These are phyloP conservation scores for Penicillium sp. DNA, from an alignment of 2,329 filamentous ascomycete genomes.

Conservation along the genomic window DNA sequence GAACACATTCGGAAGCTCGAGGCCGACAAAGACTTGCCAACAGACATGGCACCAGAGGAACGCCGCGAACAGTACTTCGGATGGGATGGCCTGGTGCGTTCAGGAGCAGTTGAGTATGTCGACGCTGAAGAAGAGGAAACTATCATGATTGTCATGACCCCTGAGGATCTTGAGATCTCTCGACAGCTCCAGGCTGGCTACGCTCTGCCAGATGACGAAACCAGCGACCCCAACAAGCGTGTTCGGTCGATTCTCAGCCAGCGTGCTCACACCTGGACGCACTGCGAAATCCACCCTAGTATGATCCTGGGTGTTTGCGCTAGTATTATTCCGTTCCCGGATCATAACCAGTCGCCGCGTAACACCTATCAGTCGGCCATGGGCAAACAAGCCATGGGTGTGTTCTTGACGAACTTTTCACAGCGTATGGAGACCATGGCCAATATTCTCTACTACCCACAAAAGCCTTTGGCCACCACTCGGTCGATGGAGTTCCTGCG, in stretches of 20 bases:
- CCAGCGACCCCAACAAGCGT: slow-evolving; percentile 68
- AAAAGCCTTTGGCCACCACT: slow-evolving; percentile 92
- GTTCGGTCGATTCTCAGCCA: slow-evolving; percentile 82
- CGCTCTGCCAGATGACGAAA: slow-evolving; percentile 52
- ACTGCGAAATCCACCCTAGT: slow-evolving; percentile 97
- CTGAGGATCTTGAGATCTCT: slow-evolving; percentile 79
- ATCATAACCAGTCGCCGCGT: slow-evolving; percentile 95
- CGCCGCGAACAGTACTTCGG: slow-evolving; percentile 59
- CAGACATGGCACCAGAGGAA: slow-evolving; percentile 52
- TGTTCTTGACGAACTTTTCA: slow-evolving; percentile 94
- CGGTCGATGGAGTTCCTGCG: slow-evolving; percentile 98
- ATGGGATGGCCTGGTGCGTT: slow-evolving; percentile 76
- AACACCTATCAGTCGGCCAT: slow-evolving; percentile 99
- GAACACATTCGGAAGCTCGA: slow-evolving; percentile 72
- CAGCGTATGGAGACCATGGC: slow-evolving; percentile 99
- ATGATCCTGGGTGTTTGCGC: slow-evolving; percentile 98
- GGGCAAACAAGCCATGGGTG: slow-evolving; percentile 99
- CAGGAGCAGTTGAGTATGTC: slow-evolving; percentile 86
- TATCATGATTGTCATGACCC: slow-evolving; percentile 98
- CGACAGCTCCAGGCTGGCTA: slow-evolving; percentile 61
- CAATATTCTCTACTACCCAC: slow-evolving; percentile 96
- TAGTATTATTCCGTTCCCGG: slow-evolving; percentile 98
- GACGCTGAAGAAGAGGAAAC: slow-evolving; percentile 98
- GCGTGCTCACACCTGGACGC: slow-evolving; percentile 84
- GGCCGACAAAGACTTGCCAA: slow-evolving; percentile 58